Percentiles rank a stretch among this genome's conserved stretches.
phyloP scores from a whole-genome alignment of 305 asterid species.

The Rubia occidens region DNA sequence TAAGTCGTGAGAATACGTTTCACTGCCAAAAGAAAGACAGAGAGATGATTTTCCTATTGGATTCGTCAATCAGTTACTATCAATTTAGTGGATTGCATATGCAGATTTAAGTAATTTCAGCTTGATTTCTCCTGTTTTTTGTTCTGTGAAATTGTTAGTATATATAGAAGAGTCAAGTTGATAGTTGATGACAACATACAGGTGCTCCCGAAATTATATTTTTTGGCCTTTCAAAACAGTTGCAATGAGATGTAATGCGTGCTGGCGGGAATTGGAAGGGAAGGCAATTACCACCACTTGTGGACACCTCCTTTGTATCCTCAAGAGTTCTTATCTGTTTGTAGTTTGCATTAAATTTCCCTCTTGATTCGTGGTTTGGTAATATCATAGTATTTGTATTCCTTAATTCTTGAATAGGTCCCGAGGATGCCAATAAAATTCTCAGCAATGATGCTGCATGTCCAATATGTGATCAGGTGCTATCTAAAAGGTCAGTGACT shows the following conservation, averaged over 20 bases:
- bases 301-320: conserved; percentile 92
- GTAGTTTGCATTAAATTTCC: conserved; percentile 11
- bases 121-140: neutral
- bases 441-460: conserved; percentile 82
- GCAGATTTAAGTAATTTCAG: neutral
- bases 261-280: conserved; percentile 96
- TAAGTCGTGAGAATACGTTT: neutral
- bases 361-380: conserved; percentile 10
- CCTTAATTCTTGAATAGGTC: conserved; percentile 62
- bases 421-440: conserved; percentile 78
- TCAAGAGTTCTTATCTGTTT: neutral
- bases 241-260: conserved; percentile 86
- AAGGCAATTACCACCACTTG: conserved; percentile 80
- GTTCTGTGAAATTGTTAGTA: neutral
- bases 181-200: conserved; percentile 1
- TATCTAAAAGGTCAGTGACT: conserved; percentile 65
- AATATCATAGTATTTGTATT: conserved; percentile 18
- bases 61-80: neutral
- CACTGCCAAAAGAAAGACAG: neutral
- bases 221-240: conserved; percentile 20
- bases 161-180: neutral
- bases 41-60: neutral
- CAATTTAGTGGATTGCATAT: neutral
- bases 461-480: conserved; percentile 94
- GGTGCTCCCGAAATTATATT: conserved; percentile 7